These are phyloP conservation scores for Rosa multiflora DNA, from an alignment of 306 rosid species.

Conservation along the genomic window DNA sequence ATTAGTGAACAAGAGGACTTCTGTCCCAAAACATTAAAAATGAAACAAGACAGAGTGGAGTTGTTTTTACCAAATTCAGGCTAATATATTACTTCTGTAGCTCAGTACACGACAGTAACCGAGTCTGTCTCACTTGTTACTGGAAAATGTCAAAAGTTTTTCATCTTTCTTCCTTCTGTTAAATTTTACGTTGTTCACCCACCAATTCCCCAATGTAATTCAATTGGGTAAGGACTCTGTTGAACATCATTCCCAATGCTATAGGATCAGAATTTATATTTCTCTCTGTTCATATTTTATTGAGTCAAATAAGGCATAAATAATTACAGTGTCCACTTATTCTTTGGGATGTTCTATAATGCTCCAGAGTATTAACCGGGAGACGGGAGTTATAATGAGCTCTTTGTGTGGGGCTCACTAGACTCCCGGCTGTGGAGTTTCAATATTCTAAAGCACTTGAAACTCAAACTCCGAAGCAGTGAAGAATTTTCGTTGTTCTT, in stretches of 20 bases:
- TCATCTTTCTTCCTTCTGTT: neutral
- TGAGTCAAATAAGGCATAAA: slow-evolving; percentile 7
- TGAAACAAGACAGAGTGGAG: neutral
- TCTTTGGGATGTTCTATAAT: neutral
- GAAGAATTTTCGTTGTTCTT: neutral
- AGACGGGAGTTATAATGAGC: too few relatives aligned
- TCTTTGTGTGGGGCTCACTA: too few relatives aligned
- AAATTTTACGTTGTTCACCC: neutral
- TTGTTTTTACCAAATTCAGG: neutral
- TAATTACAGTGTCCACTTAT: neutral
- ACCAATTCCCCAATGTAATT: neutral
- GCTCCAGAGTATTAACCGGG: neutral
- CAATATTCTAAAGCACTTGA: neutral
- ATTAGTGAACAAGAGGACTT: slow-evolving; percentile 3
- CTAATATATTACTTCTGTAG: neutral
- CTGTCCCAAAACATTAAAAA: neutral
- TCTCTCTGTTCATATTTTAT: slow-evolving; percentile 11
- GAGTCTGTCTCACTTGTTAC: too few relatives aligned
- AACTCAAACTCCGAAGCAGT: neutral
- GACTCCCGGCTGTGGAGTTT: too few relatives aligned
- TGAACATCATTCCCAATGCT: slow-evolving; percentile 4
- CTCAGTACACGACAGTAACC: neutral
- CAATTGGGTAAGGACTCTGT: neutral
- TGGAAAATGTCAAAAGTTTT: neutral
- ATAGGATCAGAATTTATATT: neutral